Evolutionary conservation across 371 early-diverging fungal genomes (phyloP), one percentile per base, ranked within the genome.

Genomic region (Dichotomocladium elegans): DNA sequence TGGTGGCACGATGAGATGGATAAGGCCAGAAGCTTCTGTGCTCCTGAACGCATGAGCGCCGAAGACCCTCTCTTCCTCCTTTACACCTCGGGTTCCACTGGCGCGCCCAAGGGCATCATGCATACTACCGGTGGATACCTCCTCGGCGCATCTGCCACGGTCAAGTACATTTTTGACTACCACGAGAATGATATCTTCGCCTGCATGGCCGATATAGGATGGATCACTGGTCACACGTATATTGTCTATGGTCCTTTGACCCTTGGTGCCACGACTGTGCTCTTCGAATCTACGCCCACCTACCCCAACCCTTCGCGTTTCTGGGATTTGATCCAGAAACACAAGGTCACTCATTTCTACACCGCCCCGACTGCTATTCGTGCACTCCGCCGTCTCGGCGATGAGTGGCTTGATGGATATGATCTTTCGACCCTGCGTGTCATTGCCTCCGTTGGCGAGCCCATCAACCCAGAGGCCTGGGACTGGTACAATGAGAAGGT

Each of bases 311-410:
- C 91, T 8, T 81, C 81, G 17, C 81, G 95, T 43, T 87, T 91
- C 73, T 95, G 94, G 91, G 72, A 89, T 41, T 54, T 87, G 43
- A 84, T 95, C 24, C 91, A 89, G 49, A 87, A 89, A 42, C 92
- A 92, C 81, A 88, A 83, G 64, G 75, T 98, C 57, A 98, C 98
- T 9, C 98, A 97, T 63, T 91, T 99, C 61, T 99, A 99, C 74
- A 99, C 99, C 11, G 98, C 99, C 0, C 99, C 99, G 15, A 99
- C 99, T 6, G 96, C 96, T 35, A 93, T 99, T 55, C 89, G 99
- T 45, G 92, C 96, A 0, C 78, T 99, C 41, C 85, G 91, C 47
- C 84, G 92, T 22, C 64, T 90, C 22, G 95, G 96, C 28, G 90
- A 96, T 61, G 72, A 86, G 25, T 81, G 82, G 79, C 83, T 94